These are phyloP conservation scores for Plasmodium ovale DNA, from an alignment of 169 alveolate species.

Conservation along the genomic window DNA sequence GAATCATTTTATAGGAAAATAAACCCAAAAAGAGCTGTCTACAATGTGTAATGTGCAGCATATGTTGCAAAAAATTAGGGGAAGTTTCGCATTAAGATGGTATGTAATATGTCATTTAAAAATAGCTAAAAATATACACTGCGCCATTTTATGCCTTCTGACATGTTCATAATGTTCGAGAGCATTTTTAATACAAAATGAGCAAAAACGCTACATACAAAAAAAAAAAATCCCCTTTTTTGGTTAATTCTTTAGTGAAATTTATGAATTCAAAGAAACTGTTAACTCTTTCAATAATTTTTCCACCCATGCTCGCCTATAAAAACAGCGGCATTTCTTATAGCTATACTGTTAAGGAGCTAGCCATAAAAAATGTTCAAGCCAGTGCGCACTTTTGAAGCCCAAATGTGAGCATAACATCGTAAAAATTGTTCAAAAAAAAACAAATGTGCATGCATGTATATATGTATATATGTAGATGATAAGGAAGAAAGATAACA, in stretches of 20 bases:
- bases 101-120: neutral
- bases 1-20: neutral
- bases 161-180: constrained; percentile 13
- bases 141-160: constrained; percentile 4
- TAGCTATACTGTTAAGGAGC: constrained; percentile 29
- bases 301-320: neutral
- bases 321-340: constrained; percentile 38
- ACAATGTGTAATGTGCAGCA: neutral
- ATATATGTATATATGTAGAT: constrained; percentile 7
- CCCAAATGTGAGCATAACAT: neutral
- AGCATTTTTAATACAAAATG: neutral
- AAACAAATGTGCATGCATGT: neutral
- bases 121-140: constrained; percentile 13
- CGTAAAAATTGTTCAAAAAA: neutral
- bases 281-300: constrained; percentile 6
- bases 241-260: neutral
- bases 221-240: constrained; percentile 1
- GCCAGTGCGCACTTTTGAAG: neutral
- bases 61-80: neutral
- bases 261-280: constrained; percentile 15
- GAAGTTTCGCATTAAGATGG: neutral
- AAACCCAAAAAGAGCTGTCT: neutral
- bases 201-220: constrained; percentile 26
- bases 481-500: neutral
- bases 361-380: constrained; percentile 33